Evolutionary conservation across 441 rosid genomes (phyloP), one percentile per base, ranked within the genome.

Genomic region (Pelargonium cotyledonis): DNA sequence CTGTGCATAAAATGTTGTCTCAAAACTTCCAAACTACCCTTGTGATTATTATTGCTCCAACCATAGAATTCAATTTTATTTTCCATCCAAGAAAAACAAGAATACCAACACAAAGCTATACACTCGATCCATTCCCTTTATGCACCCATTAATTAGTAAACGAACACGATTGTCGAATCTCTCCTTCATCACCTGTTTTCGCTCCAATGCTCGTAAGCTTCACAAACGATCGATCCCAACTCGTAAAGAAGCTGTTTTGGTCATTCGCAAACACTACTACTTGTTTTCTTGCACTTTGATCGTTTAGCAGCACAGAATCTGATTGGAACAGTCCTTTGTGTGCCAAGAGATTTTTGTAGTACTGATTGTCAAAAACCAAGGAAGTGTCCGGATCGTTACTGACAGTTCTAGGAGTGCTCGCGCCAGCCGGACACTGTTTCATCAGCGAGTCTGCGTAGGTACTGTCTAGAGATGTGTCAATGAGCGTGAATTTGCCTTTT

Each of bases 241-340:
- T 81, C 63, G 65, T 63, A 9, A 86, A 89, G 16, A 91, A 93
- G 43, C 77, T 79, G 6, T 69, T 85, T 70, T 83, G 75, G 76
- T 88, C 84, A 6, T 66, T 76, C 1, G 98, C 97, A 14, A 93
- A 75, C 53, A 77, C 77, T 80, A 89, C 79, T 0, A 91, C 93
- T 15, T 65, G 80, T 47, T 73, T 81, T 75, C 87, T 85, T 8
- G 97, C 86, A 70, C 89, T 83, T 16, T 67, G 63, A 66, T 94
- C 91, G 12, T 81, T 75, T 67, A 84, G 8, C 63, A 91, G 88
- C 67, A 79, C 82, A 0, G 96, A 89, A 81, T 94, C 98, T 0
- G 98, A 89, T 55, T 87, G 96, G 73, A 94, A 89, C 47, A 94
- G 81, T 53, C 96, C 96, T 70, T 80, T 89, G 67, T 77, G 91